phyloP scores from a whole-genome alignment of 495 filamentous ascomycete species.

The Penicillium verhagenii region DNA sequence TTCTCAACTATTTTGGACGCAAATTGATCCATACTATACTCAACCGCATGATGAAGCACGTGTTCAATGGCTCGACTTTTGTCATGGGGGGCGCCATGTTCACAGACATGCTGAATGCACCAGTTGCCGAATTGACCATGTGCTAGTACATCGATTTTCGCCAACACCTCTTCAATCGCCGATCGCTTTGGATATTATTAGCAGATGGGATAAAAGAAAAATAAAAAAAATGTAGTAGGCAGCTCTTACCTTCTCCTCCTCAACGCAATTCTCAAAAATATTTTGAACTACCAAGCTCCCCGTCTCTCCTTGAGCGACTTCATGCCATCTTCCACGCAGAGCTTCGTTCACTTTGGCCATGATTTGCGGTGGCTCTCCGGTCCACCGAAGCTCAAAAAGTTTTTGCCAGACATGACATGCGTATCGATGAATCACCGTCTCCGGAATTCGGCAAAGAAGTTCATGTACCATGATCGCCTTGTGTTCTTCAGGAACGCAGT shows the following conservation, averaged over 20 bases:
- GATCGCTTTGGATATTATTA: constrained; percentile 67
- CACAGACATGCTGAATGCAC: constrained; percentile 99
- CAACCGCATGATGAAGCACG: constrained; percentile 84
- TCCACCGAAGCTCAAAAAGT: constrained; percentile 97
- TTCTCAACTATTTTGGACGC: constrained; percentile 99
- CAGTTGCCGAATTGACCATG: constrained; percentile 99
- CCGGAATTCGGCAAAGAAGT: constrained; percentile 89
- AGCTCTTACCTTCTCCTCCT: constrained; percentile 86
- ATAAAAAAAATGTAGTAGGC: neutral
- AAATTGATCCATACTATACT: constrained; percentile 99
- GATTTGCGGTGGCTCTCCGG: constrained; percentile 89
- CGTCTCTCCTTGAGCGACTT: constrained; percentile 94
- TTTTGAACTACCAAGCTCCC: constrained; percentile 98
- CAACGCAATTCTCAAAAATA: constrained; percentile 98
- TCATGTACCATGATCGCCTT: constrained; percentile 99
- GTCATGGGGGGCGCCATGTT: constrained; percentile 89
- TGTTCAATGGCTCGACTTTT: constrained; percentile 92
- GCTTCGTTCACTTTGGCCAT: constrained; percentile 99
- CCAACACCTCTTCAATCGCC: constrained; percentile 93
- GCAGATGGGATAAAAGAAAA: constrained; percentile 12
- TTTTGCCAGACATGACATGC: constrained; percentile 99
- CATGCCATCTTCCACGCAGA: constrained; percentile 95
- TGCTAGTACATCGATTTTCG: constrained; percentile 89
- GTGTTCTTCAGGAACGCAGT: constrained; percentile 94
- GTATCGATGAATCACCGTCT: constrained; percentile 97